Conservation (phyloP, 257 asterid species). For the Apocynum venetum region DNA sequence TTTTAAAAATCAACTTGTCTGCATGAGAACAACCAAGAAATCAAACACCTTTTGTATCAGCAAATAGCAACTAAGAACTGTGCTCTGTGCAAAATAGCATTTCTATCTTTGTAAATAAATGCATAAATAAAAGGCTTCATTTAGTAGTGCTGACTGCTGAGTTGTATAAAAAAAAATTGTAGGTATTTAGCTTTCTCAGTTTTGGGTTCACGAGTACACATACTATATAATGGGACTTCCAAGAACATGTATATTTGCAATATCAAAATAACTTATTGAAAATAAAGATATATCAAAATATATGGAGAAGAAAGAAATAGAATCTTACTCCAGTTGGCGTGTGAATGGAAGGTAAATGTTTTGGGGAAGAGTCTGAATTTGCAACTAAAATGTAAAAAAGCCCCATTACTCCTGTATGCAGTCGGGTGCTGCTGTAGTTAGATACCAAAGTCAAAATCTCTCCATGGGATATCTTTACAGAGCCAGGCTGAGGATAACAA, state of each 20-base stretch:
- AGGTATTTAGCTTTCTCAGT: not conserved
- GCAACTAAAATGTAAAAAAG: slow-evolving; percentile 73
- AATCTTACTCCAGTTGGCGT: slow-evolving; percentile 38
- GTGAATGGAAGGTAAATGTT: slow-evolving; percentile 18
- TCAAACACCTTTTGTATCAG: not conserved
- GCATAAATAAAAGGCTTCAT: not conserved
- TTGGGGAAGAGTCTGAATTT: slow-evolving; percentile 39
- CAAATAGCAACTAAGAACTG: not conserved
- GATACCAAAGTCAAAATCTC: slow-evolving; percentile 63
- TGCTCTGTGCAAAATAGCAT: no score
- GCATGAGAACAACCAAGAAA: not conserved
- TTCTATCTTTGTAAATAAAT: not conserved
- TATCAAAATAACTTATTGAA: not conserved
- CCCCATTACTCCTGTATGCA: slow-evolving; percentile 90
- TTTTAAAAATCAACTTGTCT: not conserved
- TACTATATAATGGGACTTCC: not conserved
- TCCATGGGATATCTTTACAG: slow-evolving; percentile 63
- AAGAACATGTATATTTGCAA: not conserved
- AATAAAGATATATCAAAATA: not conserved
- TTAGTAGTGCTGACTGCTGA: not conserved
- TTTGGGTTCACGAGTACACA: not conserved
- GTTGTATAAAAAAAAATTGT: not conserved
- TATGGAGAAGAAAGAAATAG: not conserved
- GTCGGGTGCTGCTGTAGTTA: slow-evolving; percentile 49
- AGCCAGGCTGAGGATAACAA: slow-evolving; percentile 78